These are phyloP conservation scores for Bjerkandera adusta DNA, from an alignment of 1,284 basidiomycete genomes.

Conservation along the genomic window DNA sequence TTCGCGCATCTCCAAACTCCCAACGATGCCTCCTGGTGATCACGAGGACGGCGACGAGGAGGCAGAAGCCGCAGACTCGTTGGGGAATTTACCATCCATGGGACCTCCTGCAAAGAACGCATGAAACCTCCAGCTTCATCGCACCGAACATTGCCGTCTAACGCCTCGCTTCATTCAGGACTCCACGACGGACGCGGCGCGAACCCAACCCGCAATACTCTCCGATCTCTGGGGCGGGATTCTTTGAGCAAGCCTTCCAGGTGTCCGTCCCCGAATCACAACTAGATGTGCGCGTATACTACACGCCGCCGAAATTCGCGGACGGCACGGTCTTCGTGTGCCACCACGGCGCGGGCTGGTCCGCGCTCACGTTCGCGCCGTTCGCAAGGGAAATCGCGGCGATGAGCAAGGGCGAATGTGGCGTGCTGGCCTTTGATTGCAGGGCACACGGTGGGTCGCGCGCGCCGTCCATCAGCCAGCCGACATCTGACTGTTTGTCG, in stretches of 20 bases:
- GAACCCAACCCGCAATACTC: slow-evolving; percentile 56
- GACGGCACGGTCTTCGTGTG: slow-evolving; percentile 75
- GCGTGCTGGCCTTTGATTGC: slow-evolving; percentile 83
- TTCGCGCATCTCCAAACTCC: slow-evolving; percentile 66
- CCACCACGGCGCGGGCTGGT: slow-evolving; percentile 94
- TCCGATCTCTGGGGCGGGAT: slow-evolving; percentile 74
- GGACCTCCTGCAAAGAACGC: slow-evolving; percentile 61
- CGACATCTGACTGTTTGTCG: not conserved
- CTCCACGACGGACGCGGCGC: slow-evolving; percentile 22
- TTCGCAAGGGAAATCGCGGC: slow-evolving; percentile 76
- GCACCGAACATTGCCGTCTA: slow-evolving; percentile 1
- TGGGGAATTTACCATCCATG: slow-evolving; percentile 61
- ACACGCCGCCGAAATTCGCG: slow-evolving; percentile 55
- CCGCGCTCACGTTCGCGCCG: slow-evolving; percentile 86
- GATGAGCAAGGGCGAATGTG: slow-evolving; percentile 70
- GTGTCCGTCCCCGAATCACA: slow-evolving; percentile 60
- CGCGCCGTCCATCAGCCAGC: not conserved
- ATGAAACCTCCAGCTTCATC: not conserved
- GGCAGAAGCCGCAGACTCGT: slow-evolving; percentile 56
- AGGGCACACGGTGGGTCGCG: slow-evolving; percentile 79
- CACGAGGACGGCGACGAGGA: slow-evolving; percentile 57
- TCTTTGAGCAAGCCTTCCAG: slow-evolving; percentile 76
- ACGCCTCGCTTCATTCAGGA: not conserved
- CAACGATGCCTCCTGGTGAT: slow-evolving; percentile 44
- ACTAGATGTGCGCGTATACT: slow-evolving; percentile 76